Base-by-base conservation (phyloP, 345 rosid genomes). In the Bruguiera sexangula region DNA sequence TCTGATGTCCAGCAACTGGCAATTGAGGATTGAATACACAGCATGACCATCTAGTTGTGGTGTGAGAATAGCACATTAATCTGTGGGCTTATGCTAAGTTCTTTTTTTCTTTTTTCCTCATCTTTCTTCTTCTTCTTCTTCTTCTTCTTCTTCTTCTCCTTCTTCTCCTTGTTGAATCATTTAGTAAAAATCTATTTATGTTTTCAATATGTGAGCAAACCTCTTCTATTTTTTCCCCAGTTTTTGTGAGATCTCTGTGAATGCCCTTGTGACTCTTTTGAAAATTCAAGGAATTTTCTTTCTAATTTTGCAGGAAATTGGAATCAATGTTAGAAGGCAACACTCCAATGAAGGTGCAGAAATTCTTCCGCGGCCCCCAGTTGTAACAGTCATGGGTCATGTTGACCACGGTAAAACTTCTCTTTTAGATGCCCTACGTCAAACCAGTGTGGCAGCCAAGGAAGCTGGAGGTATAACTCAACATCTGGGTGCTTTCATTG, bases 401-500 rank as follows among this genome's bases (percentile, higher is more conserved):
- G 98, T 95, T 72, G 98, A 92, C 81, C 99, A 95, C 69, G 98
- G 97, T 13, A 95, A 92, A 85, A 95, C 99, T 64, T 92, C 96
- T 60, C 87, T 92, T 76, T 75, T 95, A 46, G 98, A 95, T 80
- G 91, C 99, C 46, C 65, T 92, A 39, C 87, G 97, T 65, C 85
- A 87, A 80, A 90, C 98, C 43, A 87, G 97, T 16, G 91, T 92
- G 46, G 97, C 96, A 20, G 94, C 89, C 32, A 81, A 76, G 78
- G 97, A 95, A 90, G 98, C 99, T 26, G 97, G 98, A 32, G 99
- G 98, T 77, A 95, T 95, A 85, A 95, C 99, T 68, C 99, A 95
- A 70, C 96, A 95, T 63, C 77, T 95, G 15, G 99, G 99, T 68
- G 99, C 97, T 29, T 95, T 95, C 70, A 86, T 90, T 59, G 98